A percentile compares a stretch with the other conserved stretches of the same genome.
These are phyloP conservation scores for Orbilia ellipsospora DNA, from an alignment of 2,329 filamentous ascomycete genomes.

Conservation along the genomic window DNA sequence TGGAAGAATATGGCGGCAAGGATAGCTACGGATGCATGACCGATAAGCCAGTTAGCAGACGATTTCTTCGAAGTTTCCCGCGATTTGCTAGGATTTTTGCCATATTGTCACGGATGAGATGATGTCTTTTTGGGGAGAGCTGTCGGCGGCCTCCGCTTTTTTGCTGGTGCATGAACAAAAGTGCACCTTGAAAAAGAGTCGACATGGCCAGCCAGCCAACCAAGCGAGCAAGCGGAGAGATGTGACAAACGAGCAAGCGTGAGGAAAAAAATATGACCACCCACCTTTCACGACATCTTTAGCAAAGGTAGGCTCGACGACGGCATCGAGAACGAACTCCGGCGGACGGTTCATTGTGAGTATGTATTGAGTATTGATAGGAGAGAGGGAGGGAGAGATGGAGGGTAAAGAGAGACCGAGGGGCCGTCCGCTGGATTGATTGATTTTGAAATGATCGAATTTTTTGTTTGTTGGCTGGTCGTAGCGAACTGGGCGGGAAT, in stretches of 20 bases:
- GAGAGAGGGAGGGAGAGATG: constrained; percentile 7
- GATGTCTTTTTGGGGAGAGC: constrained; percentile 1
- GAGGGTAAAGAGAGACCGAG: neutral
- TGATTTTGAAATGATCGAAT: constrained; percentile 13
- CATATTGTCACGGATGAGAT: constrained; percentile 27
- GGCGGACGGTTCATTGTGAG: constrained; percentile 75
- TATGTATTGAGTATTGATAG: constrained; percentile 44
- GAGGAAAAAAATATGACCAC: constrained; percentile 55
- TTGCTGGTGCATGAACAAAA: constrained; percentile 26
- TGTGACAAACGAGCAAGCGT: constrained; percentile 30
- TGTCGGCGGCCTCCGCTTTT: constrained; percentile 38
- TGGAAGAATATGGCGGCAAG: constrained; percentile 99
- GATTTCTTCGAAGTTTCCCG: too few relatives aligned
- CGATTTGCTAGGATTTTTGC: constrained; percentile 7
- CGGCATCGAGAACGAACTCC: constrained; percentile 93
- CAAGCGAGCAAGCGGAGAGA: constrained; percentile 5
- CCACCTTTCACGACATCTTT: constrained; percentile 92
- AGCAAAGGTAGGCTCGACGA: constrained; percentile 88
- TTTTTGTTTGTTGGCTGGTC: constrained; percentile 10
- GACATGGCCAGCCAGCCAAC: neutral
- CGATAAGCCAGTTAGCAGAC: too few relatives aligned
- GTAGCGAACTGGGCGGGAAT: constrained; percentile 3
- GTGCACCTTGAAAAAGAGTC: constrained; percentile 22
- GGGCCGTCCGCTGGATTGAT: neutral
- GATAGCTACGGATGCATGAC: constrained; percentile 71